Evolutionary conservation across 2,329 filamentous ascomycete species (phyloP).

Genomic region (Epichloe festucae): DNA sequence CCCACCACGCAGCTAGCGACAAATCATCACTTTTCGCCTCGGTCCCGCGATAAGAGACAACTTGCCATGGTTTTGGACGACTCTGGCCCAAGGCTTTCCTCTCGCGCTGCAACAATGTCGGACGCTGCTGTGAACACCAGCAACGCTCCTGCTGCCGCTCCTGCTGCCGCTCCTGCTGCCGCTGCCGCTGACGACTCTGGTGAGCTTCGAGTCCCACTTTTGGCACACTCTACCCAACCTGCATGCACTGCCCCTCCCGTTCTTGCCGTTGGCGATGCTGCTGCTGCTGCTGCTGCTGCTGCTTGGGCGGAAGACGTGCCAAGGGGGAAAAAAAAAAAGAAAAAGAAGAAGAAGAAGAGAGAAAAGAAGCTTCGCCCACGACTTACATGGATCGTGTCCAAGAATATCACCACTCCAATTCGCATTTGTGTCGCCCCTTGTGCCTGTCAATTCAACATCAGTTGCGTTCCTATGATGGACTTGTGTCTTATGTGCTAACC

Average conservation of each 20-base stretch:
- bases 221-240: neutral
- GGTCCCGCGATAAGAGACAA: neutral
- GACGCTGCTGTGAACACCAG: conserved; percentile 17
- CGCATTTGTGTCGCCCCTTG: neutral
- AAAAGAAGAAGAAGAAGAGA: neutral
- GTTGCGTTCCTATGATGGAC: neutral
- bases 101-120: conserved; percentile 22
- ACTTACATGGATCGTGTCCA: neutral
- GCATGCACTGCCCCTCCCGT: conserved; percentile 20
- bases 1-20: conserved; percentile 2
- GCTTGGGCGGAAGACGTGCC: neutral
- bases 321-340: no score
- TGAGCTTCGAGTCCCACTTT: conserved; percentile 17
- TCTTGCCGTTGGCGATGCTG: conserved; percentile 10
- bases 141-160: conserved; percentile 8
- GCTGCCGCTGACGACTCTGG: conserved; percentile 24
- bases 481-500: conserved; percentile 16
- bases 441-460: neutral
- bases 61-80: conserved; percentile 28
- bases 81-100: conserved; percentile 23
- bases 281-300: conserved; percentile 7
- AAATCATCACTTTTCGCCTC: conserved; percentile 5
- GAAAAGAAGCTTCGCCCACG: neutral
- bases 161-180: conserved; percentile 1
- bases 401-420: neutral